Conservation (phyloP, 257 asterid genomes). For the Rubia yunnanensis region DNA sequence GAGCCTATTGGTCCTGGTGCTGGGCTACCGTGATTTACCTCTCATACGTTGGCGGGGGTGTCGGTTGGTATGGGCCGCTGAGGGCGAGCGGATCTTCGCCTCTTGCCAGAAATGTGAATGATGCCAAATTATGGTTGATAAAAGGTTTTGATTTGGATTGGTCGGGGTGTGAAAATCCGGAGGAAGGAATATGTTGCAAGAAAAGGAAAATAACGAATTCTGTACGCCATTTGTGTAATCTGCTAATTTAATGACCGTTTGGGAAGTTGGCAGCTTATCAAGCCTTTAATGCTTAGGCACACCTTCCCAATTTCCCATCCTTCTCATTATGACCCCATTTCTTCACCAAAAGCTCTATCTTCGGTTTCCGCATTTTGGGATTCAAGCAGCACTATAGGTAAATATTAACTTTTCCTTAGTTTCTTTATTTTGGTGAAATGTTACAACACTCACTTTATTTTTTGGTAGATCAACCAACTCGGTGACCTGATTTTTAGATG, state of each 20-base stretch:
- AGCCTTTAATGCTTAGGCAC: slow-evolving; percentile 54
- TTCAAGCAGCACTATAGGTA: slow-evolving; percentile 4
- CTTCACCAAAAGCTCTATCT: not conserved
- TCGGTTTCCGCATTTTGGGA: slow-evolving; percentile 7
- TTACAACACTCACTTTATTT: slow-evolving; percentile 6
- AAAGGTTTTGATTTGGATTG: too few species aligned
- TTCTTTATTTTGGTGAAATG: slow-evolving; percentile 40
- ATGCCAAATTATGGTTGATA: too few species aligned
- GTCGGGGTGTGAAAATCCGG: too few species aligned
- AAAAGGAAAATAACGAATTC: not conserved
- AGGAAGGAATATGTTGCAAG: not conserved
- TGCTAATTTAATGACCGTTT: slow-evolving; percentile 38
- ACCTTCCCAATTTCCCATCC: slow-evolving; percentile 30
- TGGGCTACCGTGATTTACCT: too few species aligned
- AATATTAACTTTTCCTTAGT: slow-evolving; percentile 3
- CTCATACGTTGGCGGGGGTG: too few species aligned
- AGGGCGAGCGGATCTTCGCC: too few species aligned
- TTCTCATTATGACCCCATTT: slow-evolving; percentile 4
- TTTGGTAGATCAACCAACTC: slow-evolving; percentile 77
- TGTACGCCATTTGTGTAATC: not conserved
- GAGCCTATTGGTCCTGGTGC: too few species aligned
- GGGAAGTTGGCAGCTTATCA: slow-evolving; percentile 45
- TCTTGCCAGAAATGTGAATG: too few species aligned
- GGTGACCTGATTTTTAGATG: slow-evolving; percentile 10
- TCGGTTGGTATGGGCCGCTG: too few species aligned